Base-by-base conservation (phyloP, 2,329 filamentous ascomycete genomes). In the Stagonosporopsis cucurbitacearum region DNA sequence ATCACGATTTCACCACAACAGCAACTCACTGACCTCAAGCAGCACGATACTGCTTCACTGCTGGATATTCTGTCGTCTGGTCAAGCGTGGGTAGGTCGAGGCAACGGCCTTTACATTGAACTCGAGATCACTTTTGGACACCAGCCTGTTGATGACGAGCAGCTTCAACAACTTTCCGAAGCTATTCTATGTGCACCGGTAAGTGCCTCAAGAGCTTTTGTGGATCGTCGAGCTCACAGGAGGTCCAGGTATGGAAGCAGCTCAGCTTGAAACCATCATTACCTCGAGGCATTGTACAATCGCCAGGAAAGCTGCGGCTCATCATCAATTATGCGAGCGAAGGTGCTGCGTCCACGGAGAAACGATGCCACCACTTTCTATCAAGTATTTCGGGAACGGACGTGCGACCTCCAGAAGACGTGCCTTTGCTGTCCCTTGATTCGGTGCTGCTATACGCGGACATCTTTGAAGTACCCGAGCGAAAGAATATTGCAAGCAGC, bases 201-300 rank as follows among this genome's bases (percentile, higher is more conserved):
- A 62, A 46, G 67, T 64, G 25, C 7, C 6, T 23, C 11, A 19
- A 13, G 19, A 25, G 23, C 20, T 6, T 26, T 25, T 12, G 20
- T n/a, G 6, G 4, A 4, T 1, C 11, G 7, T 33, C 7, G 11
- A 17, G 4, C 43, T 44, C 2, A 59, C 23, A 22, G 28, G 1
- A n/a, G 3, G 1, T 8, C 15, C 23, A 77, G 75, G 60, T 72
- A 19, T 78, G 75, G 76, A 43, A 50, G 6, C 74, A 77, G 47
- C 49, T 77, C 22, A 60, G 61, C 25, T 58, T 77, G 22, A 51
- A 51, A 11, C 63, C 68, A 7, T 64, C 65, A 3, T 45, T 73
- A 7, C 48, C 44, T 7, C 22, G 20, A 13, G 25, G 28, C 12
- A 28, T 20, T 13, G 17, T 11, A 2, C 30, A 22, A n/a, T 44